These are phyloP conservation scores for Acacia confusa DNA, from an alignment of 306 rosid species.

Conservation along the genomic window DNA sequence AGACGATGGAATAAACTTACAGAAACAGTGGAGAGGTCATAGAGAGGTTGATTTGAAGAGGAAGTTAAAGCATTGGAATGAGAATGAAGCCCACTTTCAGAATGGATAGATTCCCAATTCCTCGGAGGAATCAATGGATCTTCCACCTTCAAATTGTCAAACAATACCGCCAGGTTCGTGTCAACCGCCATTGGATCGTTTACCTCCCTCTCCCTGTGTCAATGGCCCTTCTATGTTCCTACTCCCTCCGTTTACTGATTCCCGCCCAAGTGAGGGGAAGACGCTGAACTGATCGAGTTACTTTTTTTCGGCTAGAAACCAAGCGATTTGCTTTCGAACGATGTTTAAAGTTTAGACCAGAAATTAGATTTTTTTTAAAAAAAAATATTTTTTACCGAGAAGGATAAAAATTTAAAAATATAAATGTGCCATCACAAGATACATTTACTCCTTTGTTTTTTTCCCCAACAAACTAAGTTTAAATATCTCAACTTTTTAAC, in stretches of 20 bases:
- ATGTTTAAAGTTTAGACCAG: no score
- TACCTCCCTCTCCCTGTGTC: not conserved
- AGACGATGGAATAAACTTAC: slow-evolving; percentile 47
- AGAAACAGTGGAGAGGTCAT: slow-evolving; percentile 57
- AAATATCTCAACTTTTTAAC: no score
- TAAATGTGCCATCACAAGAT: no score
- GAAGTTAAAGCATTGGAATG: not conserved
- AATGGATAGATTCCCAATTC: slow-evolving; percentile 78
- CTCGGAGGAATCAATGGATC: slow-evolving; percentile 79
- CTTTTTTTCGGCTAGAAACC: no score
- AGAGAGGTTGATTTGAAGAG: slow-evolving; percentile 33
- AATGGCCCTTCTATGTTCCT: not conserved
- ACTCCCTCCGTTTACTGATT: not conserved
- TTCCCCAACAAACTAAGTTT: no score
- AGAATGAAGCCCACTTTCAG: slow-evolving; percentile 46
- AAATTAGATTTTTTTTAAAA: no score
- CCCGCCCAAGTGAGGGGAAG: slow-evolving; percentile 1
- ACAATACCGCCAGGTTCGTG: slow-evolving; percentile 51
- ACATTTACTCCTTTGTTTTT: no score
- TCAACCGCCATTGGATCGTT: slow-evolving; percentile 47
- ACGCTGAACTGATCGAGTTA: not conserved
- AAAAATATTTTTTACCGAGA: no score
- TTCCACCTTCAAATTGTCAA: slow-evolving; percentile 64
- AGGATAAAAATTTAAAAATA: no score
- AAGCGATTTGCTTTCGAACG: no score